These are phyloP conservation scores for Phytopythium aichiense DNA, from an alignment of 352 stramenopile genomes.

Conservation along the genomic window DNA sequence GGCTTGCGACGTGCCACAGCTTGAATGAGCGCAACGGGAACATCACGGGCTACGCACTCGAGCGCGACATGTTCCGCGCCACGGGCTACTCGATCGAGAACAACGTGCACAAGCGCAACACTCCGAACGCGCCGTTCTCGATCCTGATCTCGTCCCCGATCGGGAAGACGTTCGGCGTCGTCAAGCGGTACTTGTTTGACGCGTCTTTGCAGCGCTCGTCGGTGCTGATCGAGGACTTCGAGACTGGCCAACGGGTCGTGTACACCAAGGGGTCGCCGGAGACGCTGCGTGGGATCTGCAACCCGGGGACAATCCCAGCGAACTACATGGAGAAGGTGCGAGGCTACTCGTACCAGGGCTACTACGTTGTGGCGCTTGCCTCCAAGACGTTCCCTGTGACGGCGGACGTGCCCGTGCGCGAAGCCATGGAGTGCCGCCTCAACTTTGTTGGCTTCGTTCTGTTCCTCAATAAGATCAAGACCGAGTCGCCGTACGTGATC, in stretches of 20 bases:
- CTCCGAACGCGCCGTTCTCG: conserved; percentile 50
- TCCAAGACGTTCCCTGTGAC: conserved; percentile 56
- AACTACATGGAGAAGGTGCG: conserved; percentile 65
- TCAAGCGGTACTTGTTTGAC: conserved; percentile 73
- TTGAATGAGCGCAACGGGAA: conserved; percentile 45
- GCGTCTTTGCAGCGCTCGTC: conserved; percentile 63
- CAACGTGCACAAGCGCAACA: conserved; percentile 41
- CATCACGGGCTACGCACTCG: conserved; percentile 65
- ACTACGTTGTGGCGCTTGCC: conserved; percentile 76
- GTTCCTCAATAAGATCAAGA: conserved; percentile 89
- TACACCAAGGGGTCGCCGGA: conserved; percentile 76
- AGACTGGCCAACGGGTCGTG: conserved; percentile 48
- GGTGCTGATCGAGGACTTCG: conserved; percentile 67
- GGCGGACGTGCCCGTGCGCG: conserved; percentile 44
- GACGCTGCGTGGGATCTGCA: conserved; percentile 58
- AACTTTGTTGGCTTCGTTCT: conserved; percentile 83
- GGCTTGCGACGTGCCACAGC: conserved; percentile 64
- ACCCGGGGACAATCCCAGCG: conserved; percentile 46
- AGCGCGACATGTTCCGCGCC: conserved; percentile 69
- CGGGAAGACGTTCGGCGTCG: conserved; percentile 60
- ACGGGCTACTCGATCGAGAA: conserved; percentile 58
- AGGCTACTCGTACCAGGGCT: conserved; percentile 71
- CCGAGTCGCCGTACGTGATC: conserved; percentile 82
- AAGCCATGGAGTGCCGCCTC: conserved; percentile 73
- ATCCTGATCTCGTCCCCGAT: conserved; percentile 65